Conservation (phyloP, 306 rosid genomes). For the Lablab purpureus region DNA sequence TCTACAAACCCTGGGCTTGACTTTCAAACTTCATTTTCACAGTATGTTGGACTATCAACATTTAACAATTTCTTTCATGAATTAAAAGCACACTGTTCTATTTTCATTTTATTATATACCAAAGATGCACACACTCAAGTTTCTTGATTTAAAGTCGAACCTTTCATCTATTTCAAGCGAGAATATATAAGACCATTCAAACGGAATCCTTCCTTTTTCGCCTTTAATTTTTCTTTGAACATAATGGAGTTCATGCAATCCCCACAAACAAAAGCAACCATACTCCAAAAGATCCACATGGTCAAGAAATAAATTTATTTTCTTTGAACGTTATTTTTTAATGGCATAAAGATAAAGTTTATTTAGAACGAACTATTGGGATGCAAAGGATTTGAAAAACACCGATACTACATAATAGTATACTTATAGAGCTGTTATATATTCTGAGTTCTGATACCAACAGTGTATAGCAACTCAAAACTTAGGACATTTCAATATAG, state of each 20-base stretch:
- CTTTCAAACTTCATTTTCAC: conserved; percentile 35
- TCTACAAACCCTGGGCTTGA: conserved; percentile 19
- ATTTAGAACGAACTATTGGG: neutral
- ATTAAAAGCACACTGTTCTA: neutral
- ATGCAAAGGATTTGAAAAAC: conserved; percentile 12
- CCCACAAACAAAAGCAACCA: neutral
- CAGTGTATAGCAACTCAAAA: no score
- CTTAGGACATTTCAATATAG: no score
- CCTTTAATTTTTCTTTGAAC: neutral
- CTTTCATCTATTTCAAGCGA: neutral
- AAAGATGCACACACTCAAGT: neutral
- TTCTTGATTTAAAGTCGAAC: neutral
- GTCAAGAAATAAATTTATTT: neutral
- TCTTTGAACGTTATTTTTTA: neutral
- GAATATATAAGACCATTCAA: conserved; percentile 12
- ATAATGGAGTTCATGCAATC: neutral
- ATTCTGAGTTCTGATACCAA: no score
- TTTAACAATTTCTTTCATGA: neutral
- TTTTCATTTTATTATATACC: neutral
- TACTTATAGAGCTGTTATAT: no score
- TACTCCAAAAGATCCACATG: neutral
- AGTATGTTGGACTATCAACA: neutral
- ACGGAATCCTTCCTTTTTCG: neutral
- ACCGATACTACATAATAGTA: neutral
- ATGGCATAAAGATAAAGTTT: neutral